These are phyloP conservation scores for Phytophthora syringae DNA, from an alignment of 352 stramenopile genomes.

Conservation along the genomic window DNA sequence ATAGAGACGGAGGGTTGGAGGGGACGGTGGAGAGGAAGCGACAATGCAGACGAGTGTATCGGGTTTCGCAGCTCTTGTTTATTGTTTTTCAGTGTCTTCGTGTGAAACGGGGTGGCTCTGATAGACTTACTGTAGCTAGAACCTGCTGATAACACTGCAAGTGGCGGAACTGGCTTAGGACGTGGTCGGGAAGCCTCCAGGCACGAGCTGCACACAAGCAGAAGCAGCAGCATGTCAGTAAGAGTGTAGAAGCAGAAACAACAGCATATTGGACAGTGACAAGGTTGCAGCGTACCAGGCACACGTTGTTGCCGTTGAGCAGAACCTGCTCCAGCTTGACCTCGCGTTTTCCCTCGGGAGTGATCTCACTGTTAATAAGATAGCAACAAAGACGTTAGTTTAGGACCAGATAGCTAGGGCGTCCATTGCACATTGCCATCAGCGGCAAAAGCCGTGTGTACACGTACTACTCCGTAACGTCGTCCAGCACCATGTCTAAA, in stretches of 20 bases:
- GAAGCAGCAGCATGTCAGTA: slow-evolving; percentile 13
- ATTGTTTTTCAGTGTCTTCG: slow-evolving; percentile 5
- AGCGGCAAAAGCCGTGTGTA: no score
- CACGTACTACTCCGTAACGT: slow-evolving; percentile 94
- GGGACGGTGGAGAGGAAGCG: slow-evolving; percentile 11
- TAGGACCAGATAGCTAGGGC: neutral
- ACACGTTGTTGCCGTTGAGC: slow-evolving; percentile 99
- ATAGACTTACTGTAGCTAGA: no score
- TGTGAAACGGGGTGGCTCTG: no score
- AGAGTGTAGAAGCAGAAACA: neutral
- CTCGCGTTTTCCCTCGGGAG: slow-evolving; percentile 85
- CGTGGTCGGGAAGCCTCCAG: slow-evolving; percentile 67
- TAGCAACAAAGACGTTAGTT: neutral
- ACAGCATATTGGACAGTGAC: no score
- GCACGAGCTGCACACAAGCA: slow-evolving; percentile 64
- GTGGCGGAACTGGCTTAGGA: slow-evolving; percentile 26
- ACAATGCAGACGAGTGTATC: slow-evolving; percentile 26
- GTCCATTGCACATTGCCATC: neutral
- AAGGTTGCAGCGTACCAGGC: slow-evolving; percentile 62
- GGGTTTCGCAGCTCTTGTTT: slow-evolving; percentile 12
- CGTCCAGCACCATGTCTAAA: slow-evolving; percentile 93
- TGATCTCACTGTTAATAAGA: slow-evolving; percentile 73
- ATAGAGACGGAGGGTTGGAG: neutral
- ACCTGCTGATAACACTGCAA: no score
- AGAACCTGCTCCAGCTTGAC: slow-evolving; percentile 95